Evolutionary conservation across 306 rosid genomes (phyloP).

Genomic region (Malus asiatica): DNA sequence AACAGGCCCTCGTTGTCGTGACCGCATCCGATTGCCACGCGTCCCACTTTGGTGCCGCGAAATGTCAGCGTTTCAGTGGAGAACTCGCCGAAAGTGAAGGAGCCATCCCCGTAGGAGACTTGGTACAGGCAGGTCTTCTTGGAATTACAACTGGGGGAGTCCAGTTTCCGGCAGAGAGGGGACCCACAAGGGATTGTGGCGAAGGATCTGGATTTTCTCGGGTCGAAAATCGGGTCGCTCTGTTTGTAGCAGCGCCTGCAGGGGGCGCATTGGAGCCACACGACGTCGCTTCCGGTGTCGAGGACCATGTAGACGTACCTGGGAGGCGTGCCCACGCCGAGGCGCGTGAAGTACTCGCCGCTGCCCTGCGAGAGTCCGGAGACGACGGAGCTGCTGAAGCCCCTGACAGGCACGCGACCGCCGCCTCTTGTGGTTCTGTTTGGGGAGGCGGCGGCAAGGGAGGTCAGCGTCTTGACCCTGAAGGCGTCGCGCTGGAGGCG

Average conservation of each 20-base stretch:
- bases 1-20: slow-evolving; percentile 85
- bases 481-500: slow-evolving; percentile 60
- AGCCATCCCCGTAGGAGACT: slow-evolving; percentile 91
- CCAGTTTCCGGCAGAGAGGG: slow-evolving; percentile 60
- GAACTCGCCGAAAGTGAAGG: slow-evolving; percentile 74
- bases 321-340: slow-evolving; percentile 82
- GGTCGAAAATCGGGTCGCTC: slow-evolving; percentile 72
- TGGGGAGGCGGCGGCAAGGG: slow-evolving; percentile 6
- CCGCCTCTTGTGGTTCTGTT: slow-evolving; percentile 6
- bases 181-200: slow-evolving; percentile 52
- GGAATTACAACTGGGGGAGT: slow-evolving; percentile 50
- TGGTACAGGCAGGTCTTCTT: slow-evolving; percentile 59
- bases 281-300: slow-evolving; percentile 88
- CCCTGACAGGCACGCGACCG: background rate
- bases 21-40: slow-evolving; percentile 83
- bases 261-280: slow-evolving; percentile 89
- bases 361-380: slow-evolving; percentile 86
- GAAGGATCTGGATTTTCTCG: slow-evolving; percentile 48
- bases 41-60: slow-evolving; percentile 44
- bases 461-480: slow-evolving; percentile 34
- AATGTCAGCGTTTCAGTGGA: slow-evolving; percentile 84
- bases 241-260: slow-evolving; percentile 76
- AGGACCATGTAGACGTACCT: slow-evolving; percentile 71
- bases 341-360: slow-evolving; percentile 94
- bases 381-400: slow-evolving; percentile 68